Evolutionary conservation across 805 yeast species (phyloP), one percentile per base, ranked within the genome.

Genomic region (Hanseniaspora clermontiae): DNA sequence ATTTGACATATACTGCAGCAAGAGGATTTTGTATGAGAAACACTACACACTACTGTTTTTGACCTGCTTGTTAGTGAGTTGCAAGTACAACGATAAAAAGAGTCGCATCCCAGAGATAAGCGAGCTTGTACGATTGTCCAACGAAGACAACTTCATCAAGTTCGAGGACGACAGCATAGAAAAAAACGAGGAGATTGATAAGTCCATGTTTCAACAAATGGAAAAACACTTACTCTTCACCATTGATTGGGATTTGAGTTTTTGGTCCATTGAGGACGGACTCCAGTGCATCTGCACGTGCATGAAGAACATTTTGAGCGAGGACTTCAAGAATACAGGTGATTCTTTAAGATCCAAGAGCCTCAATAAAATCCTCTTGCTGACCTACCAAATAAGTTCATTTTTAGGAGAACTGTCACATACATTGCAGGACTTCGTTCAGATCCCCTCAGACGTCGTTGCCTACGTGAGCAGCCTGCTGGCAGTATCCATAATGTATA

Each of bases 11-110:
- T 89, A 89, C 71, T 84, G 93, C 65, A 82, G 93, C 53, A 82
- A 80, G 63, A 74, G 96, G 59, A 80, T 87, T 9, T 88, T 87
- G 1, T 80, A 82, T 66, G 79, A 82, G 61, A 85, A 83, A 60
- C 96, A 88, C 65, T 82, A 84, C 63, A 96, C 87, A 66, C 73
- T 89, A 56, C 85, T 88, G 31, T 90, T 91, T 34, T 82, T 91
- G 61, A 84, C 95, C 0, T 84, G 95, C 31, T 71, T 89, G 49
- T 87, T 96, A 95, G 79, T 89, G 19, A 93, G 96, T 2, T 79
- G 93, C 47, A 89, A 89, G 66, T 74, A 79, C 49, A 79, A 78
- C 60, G 88, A 87, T 60, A 80, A 80, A 65, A 78, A 87, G 63
- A 77, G 76, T 57, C 72, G 82, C 56, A 77, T 82, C 38, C 91